Percentiles rank a stretch among this genome's conserved stretches.
Conservation (phyloP, 495 filamentous ascomycete genomes). For the Penicillium waksmanii region DNA sequence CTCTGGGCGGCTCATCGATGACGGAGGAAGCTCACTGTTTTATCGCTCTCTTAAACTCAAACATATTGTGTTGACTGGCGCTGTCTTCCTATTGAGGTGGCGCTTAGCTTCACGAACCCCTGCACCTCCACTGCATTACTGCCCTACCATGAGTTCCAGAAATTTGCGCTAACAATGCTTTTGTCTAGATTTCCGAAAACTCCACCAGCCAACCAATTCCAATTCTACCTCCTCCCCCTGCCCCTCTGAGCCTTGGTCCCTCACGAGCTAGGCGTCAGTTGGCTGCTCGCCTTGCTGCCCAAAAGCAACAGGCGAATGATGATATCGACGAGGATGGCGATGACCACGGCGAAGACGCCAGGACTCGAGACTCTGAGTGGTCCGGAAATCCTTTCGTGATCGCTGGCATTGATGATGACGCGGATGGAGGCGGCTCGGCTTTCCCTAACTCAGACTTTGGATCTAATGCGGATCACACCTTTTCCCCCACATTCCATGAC, state of each 20-base stretch:
- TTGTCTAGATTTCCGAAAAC: conserved; percentile 32
- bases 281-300: conserved; percentile 78
- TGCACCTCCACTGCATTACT: not conserved
- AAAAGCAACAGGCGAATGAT: conserved; percentile 64
- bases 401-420: conserved; percentile 49
- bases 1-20: not conserved
- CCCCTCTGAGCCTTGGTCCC: conserved; percentile 71
- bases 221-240: conserved; percentile 50
- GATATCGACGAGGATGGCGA: conserved; percentile 28
- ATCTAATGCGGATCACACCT: conserved; percentile 30
- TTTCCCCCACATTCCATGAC: conserved; percentile 43
- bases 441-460: conserved; percentile 45
- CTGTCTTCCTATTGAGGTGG: conserved; percentile 4
- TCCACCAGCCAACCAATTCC: conserved; percentile 51
- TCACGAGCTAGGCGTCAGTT: conserved; percentile 87
- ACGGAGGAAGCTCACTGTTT: not conserved
- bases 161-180: conserved; percentile 20
- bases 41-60: not conserved
- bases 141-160: not conserved
- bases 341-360: conserved; percentile 18
- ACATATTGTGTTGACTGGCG: not conserved
- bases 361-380: conserved; percentile 38
- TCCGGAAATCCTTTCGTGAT: conserved; percentile 49
- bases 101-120: not conserved
- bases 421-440: conserved; percentile 45